Base-by-base conservation (phyloP, 2,329 filamentous ascomycete species). In the Fusarium sp. region DNA sequence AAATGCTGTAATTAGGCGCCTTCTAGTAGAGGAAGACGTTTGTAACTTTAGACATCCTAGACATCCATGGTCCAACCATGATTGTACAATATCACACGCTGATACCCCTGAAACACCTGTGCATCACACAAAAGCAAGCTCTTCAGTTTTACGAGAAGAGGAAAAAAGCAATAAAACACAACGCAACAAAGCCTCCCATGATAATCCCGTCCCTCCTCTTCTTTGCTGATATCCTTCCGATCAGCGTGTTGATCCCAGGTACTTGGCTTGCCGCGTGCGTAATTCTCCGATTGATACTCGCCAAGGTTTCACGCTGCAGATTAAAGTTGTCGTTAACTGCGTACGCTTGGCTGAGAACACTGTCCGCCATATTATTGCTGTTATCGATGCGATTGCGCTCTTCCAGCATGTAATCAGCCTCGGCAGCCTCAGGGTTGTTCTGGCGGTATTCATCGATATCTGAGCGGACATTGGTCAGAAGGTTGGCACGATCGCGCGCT, bases 371-470 rank as follows among this genome's bases (percentile, higher is more conserved):
- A 76, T 90, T 93, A 83, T 98, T 93, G 79, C 94, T 97, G 81
- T 94, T 92, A 80, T 99, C 96, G 79, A 99, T 90, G 73, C 93
- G 90, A 71, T 87, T 86, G 58, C 96, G 89, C 87, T 99, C 96
- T 78, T 94, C 93, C 34, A 99, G 89, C 95, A 99, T 98, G 86
- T 98, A 99, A 70, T 99, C 96, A 52, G 94, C 94, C 84, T 98
- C 96, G 62, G 92, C 93, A 6, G 91, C 91, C 76, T 90, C 93
- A 14, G 94, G 94, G 81, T 97, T 96, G 64, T 90, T 90, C 56
- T 92, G 90, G 62, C 93, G 93, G 85, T 98, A 98, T 62, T 94
- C 91, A 82, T 94, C 89, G 82, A 98, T 98, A 82, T 99, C 96
- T 78, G 93, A 93, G 72, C 94, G 93, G 55, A 99, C 95, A 79